Conservation (phyloP, 2,329 filamentous ascomycete species). For the Trichoderma citrinoviride region DNA sequence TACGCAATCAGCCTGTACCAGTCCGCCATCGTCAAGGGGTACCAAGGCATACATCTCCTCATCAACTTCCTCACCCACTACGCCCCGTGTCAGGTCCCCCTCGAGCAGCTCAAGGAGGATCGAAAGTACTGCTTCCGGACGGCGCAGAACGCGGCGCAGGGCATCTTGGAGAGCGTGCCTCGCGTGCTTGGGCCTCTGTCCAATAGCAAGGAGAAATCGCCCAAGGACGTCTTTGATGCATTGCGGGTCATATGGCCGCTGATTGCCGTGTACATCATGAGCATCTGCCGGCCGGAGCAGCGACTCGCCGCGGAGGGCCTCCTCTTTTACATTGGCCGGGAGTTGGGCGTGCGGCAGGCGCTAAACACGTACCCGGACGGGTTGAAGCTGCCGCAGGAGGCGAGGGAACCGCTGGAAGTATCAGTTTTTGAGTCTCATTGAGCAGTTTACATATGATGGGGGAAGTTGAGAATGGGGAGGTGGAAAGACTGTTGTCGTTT, state of each 20-base stretch:
- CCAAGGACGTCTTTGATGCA: slow-evolving; percentile 37
- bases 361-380: slow-evolving; percentile 28
- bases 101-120: slow-evolving; percentile 30
- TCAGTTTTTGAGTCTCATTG: not conserved
- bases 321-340: slow-evolving; percentile 36
- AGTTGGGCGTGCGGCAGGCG: slow-evolving; percentile 40
- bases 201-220: slow-evolving; percentile 30
- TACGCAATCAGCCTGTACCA: slow-evolving; percentile 37
- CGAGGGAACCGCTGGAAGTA: slow-evolving; percentile 27
- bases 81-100: slow-evolving; percentile 26
- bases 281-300: slow-evolving; percentile 32
- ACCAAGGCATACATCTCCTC: slow-evolving; percentile 35
- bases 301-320: slow-evolving; percentile 30
- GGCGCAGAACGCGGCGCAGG: slow-evolving; percentile 31
- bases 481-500: not conserved
- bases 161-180: slow-evolving; percentile 32
- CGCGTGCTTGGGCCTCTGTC: slow-evolving; percentile 28
- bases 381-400: slow-evolving; percentile 30
- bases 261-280: slow-evolving; percentile 32
- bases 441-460: not conserved
- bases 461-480: not conserved
- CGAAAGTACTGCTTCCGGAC: slow-evolving; percentile 31
- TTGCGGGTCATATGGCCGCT: slow-evolving; percentile 41
- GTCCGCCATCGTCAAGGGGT: slow-evolving; percentile 37
- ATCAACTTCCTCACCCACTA: slow-evolving; percentile 39